phyloP scores from a whole-genome alignment of 371 early-diverging fungal genomes.

The Mortierella sp. region DNA sequence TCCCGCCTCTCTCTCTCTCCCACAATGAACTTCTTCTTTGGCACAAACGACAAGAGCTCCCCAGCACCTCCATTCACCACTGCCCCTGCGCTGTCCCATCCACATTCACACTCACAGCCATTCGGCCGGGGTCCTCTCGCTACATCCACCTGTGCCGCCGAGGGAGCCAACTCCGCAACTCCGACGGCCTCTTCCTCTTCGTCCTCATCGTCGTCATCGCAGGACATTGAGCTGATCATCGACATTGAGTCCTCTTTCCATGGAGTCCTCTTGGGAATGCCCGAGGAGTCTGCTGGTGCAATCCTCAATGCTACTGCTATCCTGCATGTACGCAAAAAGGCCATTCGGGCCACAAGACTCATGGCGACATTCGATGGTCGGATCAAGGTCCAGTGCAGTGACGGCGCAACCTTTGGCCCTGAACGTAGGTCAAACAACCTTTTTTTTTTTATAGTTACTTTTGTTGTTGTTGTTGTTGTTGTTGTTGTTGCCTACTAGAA shows the following conservation, averaged over 20 bases:
- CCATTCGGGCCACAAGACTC: constrained; percentile 41
- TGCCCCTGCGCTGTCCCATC: neutral
- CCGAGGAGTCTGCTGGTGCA: constrained; percentile 44
- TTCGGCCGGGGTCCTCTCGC: neutral
- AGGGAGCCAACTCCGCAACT: neutral
- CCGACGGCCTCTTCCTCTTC: constrained; percentile 8
- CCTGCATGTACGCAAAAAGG: constrained; percentile 52
- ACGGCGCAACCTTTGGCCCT: constrained; percentile 47
- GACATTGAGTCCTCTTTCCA: constrained; percentile 50
- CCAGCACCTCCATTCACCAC: constrained; percentile 17
- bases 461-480: neutral
- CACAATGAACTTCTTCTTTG: constrained; percentile 40
- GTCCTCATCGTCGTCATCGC: constrained; percentile 1
- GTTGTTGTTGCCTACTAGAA: no score
- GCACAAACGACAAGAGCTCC: constrained; percentile 4
- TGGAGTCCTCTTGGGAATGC: constrained; percentile 42
- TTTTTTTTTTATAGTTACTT: neutral
- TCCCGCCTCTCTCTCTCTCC: neutral
- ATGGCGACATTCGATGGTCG: constrained; percentile 51
- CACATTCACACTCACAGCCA: neutral
- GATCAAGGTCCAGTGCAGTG: constrained; percentile 52
- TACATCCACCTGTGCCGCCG: neutral
- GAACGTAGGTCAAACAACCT: constrained; percentile 45
- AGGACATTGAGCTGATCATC: constrained; percentile 42
- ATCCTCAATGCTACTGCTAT: constrained; percentile 47